A percentile compares a stretch with the other conserved stretches of the same genome.
phyloP scores from a whole-genome alignment of 805 yeast genomes.

The Metschnikowia santaceciliae region DNA sequence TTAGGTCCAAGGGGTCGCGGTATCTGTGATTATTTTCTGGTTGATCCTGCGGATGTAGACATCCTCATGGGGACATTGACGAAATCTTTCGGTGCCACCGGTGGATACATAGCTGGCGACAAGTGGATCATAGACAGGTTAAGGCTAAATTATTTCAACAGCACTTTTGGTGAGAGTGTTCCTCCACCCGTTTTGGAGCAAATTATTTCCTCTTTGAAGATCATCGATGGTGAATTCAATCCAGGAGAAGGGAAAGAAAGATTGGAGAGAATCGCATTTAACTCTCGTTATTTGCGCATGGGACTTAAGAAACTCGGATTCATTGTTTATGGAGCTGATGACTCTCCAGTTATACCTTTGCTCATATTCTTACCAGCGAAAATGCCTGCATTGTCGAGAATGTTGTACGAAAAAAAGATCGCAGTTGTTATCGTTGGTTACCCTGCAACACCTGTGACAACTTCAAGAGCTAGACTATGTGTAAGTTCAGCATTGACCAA shows the following conservation, averaged over 20 bases:
- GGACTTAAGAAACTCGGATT: conserved; percentile 92
- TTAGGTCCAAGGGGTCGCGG: conserved; percentile 94
- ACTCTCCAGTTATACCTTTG: conserved; percentile 92
- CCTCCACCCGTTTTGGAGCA: conserved; percentile 93
- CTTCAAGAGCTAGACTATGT: conserved; percentile 90
- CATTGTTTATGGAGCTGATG: conserved; percentile 91
- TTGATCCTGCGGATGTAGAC: conserved; percentile 74
- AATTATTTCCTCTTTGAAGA: conserved; percentile 71
- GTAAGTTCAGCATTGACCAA: conserved; percentile 88
- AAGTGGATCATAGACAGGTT: conserved; percentile 67
- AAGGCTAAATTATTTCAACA: conserved; percentile 67
- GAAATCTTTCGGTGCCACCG: conserved; percentile 97
- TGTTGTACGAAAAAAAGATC: conserved; percentile 71
- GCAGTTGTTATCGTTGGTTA: conserved; percentile 97
- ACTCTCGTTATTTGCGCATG: conserved; percentile 85
- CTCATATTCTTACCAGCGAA: conserved; percentile 86
- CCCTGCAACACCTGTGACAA: conserved; percentile 92
- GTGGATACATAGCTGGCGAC: conserved; percentile 90
- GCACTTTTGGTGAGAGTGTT: conserved; percentile 75
- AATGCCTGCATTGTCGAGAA: conserved; percentile 88
- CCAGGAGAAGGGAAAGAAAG: conserved; percentile 95
- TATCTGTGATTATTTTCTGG: conserved; percentile 86
- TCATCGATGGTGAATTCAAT: conserved; percentile 74
- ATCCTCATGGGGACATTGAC: conserved; percentile 96
- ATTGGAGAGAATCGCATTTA: conserved; percentile 89